These are phyloP conservation scores for Phytopythium aichiense DNA, from an alignment of 352 stramenopile genomes.

Conservation along the genomic window DNA sequence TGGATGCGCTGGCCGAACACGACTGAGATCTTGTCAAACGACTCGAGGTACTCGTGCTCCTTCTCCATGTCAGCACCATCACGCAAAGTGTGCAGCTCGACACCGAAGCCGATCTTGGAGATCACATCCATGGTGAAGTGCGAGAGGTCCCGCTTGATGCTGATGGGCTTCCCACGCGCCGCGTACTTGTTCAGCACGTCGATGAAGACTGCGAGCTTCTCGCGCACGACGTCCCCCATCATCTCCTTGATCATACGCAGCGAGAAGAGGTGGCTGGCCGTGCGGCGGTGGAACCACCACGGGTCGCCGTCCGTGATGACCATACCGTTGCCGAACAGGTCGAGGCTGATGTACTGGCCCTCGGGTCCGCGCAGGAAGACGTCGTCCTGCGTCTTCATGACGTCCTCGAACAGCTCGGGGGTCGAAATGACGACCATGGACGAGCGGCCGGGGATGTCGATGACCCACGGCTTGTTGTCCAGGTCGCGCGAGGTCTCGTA, in stretches of 20 bases:
- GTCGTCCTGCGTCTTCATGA: conserved; percentile 10
- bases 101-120: conserved; percentile 18
- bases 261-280: conserved; percentile 22
- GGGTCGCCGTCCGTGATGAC: conserved; percentile 23
- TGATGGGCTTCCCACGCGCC: conserved; percentile 7
- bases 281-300: conserved; percentile 43
- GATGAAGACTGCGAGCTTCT: conserved; percentile 11
- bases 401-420: conserved; percentile 1
- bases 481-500: too few species aligned
- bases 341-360: conserved; percentile 8
- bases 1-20: conserved; percentile 20
- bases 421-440: too few species aligned
- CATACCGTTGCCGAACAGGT: conserved; percentile 18
- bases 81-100: conserved; percentile 4
- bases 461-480: too few species aligned
- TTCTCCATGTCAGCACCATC: too few species aligned
- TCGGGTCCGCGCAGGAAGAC: conserved; percentile 6
- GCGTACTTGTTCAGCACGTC: background rate
- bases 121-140: conserved; percentile 23
- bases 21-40: too few species aligned
- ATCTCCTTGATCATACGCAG: conserved; percentile 23
- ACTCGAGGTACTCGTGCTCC: too few species aligned
- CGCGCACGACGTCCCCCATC: conserved; percentile 19
- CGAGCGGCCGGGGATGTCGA: too few species aligned
- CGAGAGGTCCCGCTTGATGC: conserved; percentile 10